Conservation (phyloP, 176 grass and related monocot species). For the Aegilops sharonensis region DNA sequence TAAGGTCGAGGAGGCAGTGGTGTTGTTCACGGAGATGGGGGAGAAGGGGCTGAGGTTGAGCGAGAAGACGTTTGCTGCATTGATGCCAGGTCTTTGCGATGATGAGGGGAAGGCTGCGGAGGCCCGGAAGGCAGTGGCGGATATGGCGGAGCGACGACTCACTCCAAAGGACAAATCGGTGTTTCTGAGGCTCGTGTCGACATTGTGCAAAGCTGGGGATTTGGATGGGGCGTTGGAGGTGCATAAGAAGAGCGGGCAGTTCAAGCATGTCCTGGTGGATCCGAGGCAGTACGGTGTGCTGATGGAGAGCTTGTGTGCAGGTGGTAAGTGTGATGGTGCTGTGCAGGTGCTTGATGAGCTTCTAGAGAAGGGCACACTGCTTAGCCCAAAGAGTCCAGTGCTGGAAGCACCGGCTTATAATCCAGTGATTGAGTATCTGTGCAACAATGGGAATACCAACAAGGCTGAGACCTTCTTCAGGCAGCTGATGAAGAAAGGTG, state of each 20-base stretch:
- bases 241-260: slow-evolving; percentile 63
- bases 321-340: slow-evolving; percentile 55
- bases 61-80: slow-evolving; percentile 83
- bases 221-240: slow-evolving; percentile 78
- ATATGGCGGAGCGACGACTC: slow-evolving; percentile 70
- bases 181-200: slow-evolving; percentile 66
- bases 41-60: slow-evolving; percentile 75
- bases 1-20: slow-evolving; percentile 57
- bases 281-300: slow-evolving; percentile 68
- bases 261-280: slow-evolving; percentile 65
- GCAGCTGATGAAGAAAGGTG: slow-evolving; percentile 97
- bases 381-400: slow-evolving; percentile 53
- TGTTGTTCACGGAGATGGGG: slow-evolving; percentile 61
- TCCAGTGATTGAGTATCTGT: slow-evolving; percentile 79
- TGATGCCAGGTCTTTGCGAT: slow-evolving; percentile 93
- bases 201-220: slow-evolving; percentile 66
- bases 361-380: slow-evolving; percentile 68
- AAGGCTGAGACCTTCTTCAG: slow-evolving; percentile 93
- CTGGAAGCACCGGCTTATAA: slow-evolving; percentile 63
- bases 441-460: slow-evolving; percentile 57
- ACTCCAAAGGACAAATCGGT: slow-evolving; percentile 86
- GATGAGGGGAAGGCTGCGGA: slow-evolving; percentile 55
- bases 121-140: slow-evolving; percentile 49
- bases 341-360: slow-evolving; percentile 72
- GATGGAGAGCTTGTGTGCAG: slow-evolving; percentile 73